Percentiles rank a stretch among this genome's conserved stretches.
These are phyloP conservation scores for Inonotus obliquus DNA, from an alignment of 1,284 basidiomycete genomes.

Conservation along the genomic window DNA sequence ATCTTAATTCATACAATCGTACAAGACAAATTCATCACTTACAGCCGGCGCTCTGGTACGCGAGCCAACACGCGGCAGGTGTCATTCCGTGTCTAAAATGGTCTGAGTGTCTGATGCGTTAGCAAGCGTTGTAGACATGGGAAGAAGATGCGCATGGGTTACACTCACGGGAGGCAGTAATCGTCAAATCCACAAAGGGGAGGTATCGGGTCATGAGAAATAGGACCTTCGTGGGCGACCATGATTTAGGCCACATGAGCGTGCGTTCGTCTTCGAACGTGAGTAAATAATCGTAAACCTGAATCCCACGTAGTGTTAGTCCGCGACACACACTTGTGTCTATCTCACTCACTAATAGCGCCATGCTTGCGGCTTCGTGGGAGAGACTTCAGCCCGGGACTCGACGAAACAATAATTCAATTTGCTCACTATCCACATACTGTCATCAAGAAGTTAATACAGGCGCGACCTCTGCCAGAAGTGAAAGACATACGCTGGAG, in stretches of 20 bases:
- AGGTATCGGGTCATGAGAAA: constrained; percentile 11
- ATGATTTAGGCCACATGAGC: constrained; percentile 2
- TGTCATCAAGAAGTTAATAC: neutral
- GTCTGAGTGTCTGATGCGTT: neutral
- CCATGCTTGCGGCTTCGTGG: neutral
- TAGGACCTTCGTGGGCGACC: neutral
- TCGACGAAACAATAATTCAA: neutral
- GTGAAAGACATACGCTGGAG: neutral
- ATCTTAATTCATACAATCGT: neutral
- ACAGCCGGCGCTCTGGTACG: constrained; percentile 10
- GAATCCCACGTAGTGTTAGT: neutral
- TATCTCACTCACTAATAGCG: neutral
- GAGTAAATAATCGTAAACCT: constrained; percentile 8
- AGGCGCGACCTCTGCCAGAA: neutral
- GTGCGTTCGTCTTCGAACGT: constrained; percentile 4
- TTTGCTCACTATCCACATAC: neutral
- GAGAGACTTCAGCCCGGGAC: neutral
- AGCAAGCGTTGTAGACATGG: neutral
- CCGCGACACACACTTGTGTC: neutral
- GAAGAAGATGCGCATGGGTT: neutral
- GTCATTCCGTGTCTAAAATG: constrained; percentile 1
- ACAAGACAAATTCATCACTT: neutral
- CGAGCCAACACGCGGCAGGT: neutral
- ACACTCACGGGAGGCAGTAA: constrained; percentile 3
- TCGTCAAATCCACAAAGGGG: constrained; percentile 6